Evolutionary conservation across 169 alveolate genomes (phyloP).

Genomic region (Babesia bigemina): DNA sequence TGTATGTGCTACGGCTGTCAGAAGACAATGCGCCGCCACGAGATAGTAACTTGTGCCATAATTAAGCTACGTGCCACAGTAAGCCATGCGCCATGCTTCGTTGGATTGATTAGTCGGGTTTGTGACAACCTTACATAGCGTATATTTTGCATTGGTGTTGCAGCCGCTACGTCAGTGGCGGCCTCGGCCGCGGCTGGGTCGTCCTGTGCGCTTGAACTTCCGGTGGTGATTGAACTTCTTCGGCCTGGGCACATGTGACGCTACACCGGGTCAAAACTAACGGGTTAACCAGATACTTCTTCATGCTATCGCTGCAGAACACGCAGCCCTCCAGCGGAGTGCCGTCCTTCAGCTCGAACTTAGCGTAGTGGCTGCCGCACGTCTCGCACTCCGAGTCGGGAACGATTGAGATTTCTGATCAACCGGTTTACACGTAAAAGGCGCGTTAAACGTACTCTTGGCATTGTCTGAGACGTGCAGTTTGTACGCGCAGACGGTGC

Average conservation of each 20-base stretch:
- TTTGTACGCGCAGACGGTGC: conserved; percentile 14
- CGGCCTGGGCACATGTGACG: not conserved
- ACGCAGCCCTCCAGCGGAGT: conserved; percentile 23
- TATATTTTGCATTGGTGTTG: not conserved
- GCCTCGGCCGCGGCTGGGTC: conserved; percentile 11
- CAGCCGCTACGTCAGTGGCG: not conserved
- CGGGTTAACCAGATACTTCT: conserved; percentile 29
- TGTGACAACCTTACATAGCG: not conserved
- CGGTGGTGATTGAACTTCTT: conserved; percentile 13
- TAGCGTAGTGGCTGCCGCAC: conserved; percentile 29
- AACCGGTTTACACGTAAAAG: not conserved
- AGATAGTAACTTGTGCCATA: too few relatives aligned
- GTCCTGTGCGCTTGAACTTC: conserved; percentile 6
- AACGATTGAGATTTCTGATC: not conserved
- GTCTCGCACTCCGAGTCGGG: conserved; percentile 7
- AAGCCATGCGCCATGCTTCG: too few relatives aligned
- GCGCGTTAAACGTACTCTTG: not conserved
- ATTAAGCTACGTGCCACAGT: too few relatives aligned
- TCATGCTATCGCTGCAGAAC: conserved; percentile 23
- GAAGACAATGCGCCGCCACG: too few relatives aligned
- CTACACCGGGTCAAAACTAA: not conserved
- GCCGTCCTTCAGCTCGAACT: conserved; percentile 9
- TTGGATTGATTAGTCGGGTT: too few relatives aligned
- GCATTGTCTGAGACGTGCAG: not conserved
- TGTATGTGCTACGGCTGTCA: too few relatives aligned